These are phyloP conservation scores for Beauveria caledonica DNA, from an alignment of 2,329 filamentous ascomycete genomes.

Conservation along the genomic window DNA sequence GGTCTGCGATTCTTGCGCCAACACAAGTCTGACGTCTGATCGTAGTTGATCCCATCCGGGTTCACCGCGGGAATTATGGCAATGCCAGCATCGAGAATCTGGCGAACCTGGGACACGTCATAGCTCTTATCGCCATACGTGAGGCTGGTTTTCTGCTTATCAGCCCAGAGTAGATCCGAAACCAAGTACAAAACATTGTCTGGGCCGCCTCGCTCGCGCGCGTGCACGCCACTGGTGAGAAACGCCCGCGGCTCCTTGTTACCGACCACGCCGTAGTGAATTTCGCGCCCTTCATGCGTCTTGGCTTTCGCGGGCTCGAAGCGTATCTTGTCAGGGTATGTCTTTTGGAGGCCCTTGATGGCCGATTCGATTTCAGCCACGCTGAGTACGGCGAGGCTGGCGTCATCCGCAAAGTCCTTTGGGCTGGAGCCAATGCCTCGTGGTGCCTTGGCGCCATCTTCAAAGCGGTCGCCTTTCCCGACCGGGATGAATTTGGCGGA, in stretches of 20 bases:
- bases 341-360: background rate
- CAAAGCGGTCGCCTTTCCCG: slow-evolving; percentile 34
- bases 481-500: slow-evolving; percentile 25
- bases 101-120: slow-evolving; percentile 41
- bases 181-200: slow-evolving; percentile 51
- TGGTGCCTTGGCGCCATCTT: slow-evolving; percentile 28
- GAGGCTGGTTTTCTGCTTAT: slow-evolving; percentile 39
- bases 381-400: slow-evolving; percentile 31
- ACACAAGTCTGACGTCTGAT: slow-evolving; percentile 41
- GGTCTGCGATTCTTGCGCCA: slow-evolving; percentile 51
- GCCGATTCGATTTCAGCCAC: slow-evolving; percentile 5
- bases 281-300: slow-evolving; percentile 33
- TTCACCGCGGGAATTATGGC: slow-evolving; percentile 44
- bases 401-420: slow-evolving; percentile 31
- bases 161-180: slow-evolving; percentile 46
- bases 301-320: slow-evolving; percentile 27
- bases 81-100: slow-evolving; percentile 42
- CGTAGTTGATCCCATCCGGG: slow-evolving; percentile 44
- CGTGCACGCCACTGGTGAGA: slow-evolving; percentile 46
- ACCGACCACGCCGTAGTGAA: slow-evolving; percentile 35
- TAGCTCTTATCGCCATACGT: slow-evolving; percentile 44
- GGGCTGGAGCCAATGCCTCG: slow-evolving; percentile 31
- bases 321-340: background rate
- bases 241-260: slow-evolving; percentile 39
- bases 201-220: slow-evolving; percentile 48